Percentiles rank a stretch among this genome's conserved stretches.
These are phyloP conservation scores for Drechslerella coelobrocha DNA, from an alignment of 2,329 filamentous ascomycete species.

Conservation along the genomic window DNA sequence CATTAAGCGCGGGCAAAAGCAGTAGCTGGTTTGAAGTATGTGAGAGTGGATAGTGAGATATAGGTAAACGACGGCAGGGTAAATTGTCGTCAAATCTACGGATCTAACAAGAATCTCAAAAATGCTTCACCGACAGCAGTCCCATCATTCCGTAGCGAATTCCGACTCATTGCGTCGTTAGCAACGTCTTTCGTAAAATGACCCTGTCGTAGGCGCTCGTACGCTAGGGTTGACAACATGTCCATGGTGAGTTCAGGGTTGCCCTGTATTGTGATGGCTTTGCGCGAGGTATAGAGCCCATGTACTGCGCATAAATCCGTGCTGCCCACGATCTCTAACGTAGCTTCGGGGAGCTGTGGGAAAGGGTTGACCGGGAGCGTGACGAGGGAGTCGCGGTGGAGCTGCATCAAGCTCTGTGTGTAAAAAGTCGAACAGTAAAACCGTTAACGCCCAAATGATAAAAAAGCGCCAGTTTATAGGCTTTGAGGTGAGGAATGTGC, in stretches of 20 bases:
- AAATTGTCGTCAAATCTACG: neutral
- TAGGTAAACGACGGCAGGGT: neutral
- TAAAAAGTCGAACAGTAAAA: too few relatives aligned
- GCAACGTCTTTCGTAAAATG: conserved; percentile 74
- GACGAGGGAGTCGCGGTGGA: conserved; percentile 81
- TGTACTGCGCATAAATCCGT: conserved; percentile 76
- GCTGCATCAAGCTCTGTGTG: conserved; percentile 75
- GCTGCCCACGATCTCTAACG: conserved; percentile 67
- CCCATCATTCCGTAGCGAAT: conserved; percentile 76
- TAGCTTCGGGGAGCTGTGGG: conserved; percentile 65
- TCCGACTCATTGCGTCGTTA: conserved; percentile 71
- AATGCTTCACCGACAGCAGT: conserved; percentile 76
- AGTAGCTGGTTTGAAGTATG: too few relatives aligned
- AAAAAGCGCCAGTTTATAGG: too few relatives aligned
- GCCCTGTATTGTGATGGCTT: conserved; percentile 79
- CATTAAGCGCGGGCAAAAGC: neutral
- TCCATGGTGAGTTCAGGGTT: conserved; percentile 81
- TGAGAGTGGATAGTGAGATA: neutral
- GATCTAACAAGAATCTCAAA: conserved; percentile 70
- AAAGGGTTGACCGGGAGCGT: conserved; percentile 42
- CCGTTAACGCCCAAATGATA: too few relatives aligned
- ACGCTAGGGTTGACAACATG: conserved; percentile 74
- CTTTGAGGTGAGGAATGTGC: conserved; percentile 6
- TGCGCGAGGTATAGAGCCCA: conserved; percentile 73
- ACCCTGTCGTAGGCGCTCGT: conserved; percentile 69